These are phyloP conservation scores for Boletellus sp. DNA, from an alignment of 768 basidiomycete species.

Conservation along the genomic window DNA sequence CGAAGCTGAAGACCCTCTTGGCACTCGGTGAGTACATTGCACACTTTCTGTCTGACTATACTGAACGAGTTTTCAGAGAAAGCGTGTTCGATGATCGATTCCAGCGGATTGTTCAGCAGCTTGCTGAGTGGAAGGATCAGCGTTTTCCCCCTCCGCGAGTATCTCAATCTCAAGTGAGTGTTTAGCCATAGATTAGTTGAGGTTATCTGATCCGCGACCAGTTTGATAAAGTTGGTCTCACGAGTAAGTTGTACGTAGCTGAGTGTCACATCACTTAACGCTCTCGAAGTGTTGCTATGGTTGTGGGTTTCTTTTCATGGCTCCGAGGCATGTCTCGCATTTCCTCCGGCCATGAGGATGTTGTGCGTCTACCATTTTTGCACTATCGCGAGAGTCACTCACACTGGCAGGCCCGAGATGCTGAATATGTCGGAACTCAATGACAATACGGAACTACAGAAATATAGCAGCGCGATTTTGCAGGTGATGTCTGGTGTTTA, in stretches of 20 bases:
- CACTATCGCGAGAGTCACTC: not conserved
- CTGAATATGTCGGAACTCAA: constrained; percentile 88
- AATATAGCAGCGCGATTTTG: constrained; percentile 74
- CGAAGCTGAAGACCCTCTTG: constrained; percentile 52
- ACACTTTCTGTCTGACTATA: not conserved
- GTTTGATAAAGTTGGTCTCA: constrained; percentile 87
- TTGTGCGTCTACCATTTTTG: constrained; percentile 50
- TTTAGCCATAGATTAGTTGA: not conserved
- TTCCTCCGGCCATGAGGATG: constrained; percentile 73
- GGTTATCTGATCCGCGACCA: constrained; percentile 29
- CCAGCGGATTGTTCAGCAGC: constrained; percentile 48
- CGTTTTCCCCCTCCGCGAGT: constrained; percentile 84
- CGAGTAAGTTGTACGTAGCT: constrained; percentile 44
- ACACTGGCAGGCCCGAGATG: constrained; percentile 66
- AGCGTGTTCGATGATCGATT: constrained; percentile 56
- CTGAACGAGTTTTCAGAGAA: constrained; percentile 36
- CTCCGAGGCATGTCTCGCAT: constrained; percentile 67
- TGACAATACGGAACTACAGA: constrained; percentile 78
- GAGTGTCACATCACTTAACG: constrained; percentile 13
- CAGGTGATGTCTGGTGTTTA: constrained; percentile 80
- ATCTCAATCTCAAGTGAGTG: constrained; percentile 67
- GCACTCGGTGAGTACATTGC: constrained; percentile 45
- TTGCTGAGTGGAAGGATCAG: constrained; percentile 69
- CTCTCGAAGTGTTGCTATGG: constrained; percentile 67
- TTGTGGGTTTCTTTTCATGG: constrained; percentile 75